Conservation (phyloP, 306 rosid species). For the Gastrolobium villosum region DNA sequence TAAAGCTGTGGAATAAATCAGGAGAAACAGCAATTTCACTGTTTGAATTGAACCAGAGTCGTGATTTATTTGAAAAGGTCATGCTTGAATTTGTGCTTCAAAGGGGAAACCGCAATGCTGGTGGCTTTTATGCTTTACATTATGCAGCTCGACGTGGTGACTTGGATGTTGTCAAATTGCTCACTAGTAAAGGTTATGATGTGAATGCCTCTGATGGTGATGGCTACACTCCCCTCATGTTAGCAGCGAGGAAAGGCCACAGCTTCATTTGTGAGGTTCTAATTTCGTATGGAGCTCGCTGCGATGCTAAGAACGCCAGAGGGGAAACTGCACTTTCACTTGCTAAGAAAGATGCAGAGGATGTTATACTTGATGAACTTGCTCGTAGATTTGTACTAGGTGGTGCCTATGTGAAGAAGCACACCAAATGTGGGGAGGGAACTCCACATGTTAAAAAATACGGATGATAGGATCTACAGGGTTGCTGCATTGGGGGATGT, state of each 20-base stretch:
- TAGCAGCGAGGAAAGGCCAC: constrained; percentile 92
- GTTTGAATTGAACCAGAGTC: constrained; percentile 64
- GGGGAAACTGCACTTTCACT: constrained; percentile 86
- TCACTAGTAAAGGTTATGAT: constrained; percentile 83
- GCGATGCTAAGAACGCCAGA: constrained; percentile 58
- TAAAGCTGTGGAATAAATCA: constrained; percentile 69
- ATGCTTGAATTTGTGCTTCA: constrained; percentile 91
- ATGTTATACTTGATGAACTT: constrained; percentile 72
- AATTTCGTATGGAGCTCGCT: constrained; percentile 72
- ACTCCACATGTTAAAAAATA: constrained; percentile 70
- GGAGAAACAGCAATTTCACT: constrained; percentile 85
- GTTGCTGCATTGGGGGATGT: constrained; percentile 81
- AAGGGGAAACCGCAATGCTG: constrained; percentile 72
- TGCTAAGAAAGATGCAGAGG: constrained; percentile 69
- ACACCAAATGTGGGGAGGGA: constrained; percentile 86
- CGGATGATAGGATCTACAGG: constrained; percentile 68
- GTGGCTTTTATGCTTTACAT: constrained; percentile 89
- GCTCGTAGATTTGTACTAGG: constrained; percentile 69
- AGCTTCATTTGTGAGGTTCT: constrained; percentile 71
- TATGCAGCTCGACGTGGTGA: constrained; percentile 93
- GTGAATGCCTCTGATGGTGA: constrained; percentile 84
- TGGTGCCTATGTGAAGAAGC: constrained; percentile 73
- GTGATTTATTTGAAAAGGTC: constrained; percentile 82
- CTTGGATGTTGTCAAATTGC: constrained; percentile 72
- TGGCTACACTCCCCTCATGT: constrained; percentile 87